Evolutionary conservation across 768 basidiomycete species (phyloP), one percentile per base, ranked within the genome.

Genomic region (Panaeolus papilionaceus): DNA sequence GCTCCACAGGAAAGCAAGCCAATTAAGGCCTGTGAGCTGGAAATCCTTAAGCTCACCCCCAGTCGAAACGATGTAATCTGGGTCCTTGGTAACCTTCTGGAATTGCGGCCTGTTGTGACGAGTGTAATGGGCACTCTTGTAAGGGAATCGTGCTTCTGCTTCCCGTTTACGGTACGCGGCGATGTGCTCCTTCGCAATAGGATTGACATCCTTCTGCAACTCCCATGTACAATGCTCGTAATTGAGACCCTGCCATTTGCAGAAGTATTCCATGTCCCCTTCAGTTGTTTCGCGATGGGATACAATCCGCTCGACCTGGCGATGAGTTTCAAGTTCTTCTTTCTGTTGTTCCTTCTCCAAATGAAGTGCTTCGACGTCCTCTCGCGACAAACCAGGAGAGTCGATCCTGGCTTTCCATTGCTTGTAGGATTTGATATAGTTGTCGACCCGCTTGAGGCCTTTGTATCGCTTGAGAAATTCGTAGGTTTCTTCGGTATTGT

Each of bases 401-500:
- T 83, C 80, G 37, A 92, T 83, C 61, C 88, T 87, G 28, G 86
- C 82, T 70, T 92, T 88, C 82, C 93, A 95, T 0, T 76, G 72
- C 75, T 92, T 93, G 81, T 92, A 93, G 39, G 88, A 87, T 76
- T 96, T 97, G 87, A 99, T 98, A 79, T 99, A 99, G 80, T 99
- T 99, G 81, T 99, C 98, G 69, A 99, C 94, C 63, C 96, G 93
- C 79, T 99, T 99, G 72, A 98, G 85, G 33, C 98, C 98, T 76
- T 91, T 93, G 87, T 92, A 99, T 28, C 92, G 89, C 79, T 97
- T 98, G 67, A 99, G 83, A 79, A 97, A 98, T 75, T 95, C 91
- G 82, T 98, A 98, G 16, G 91, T 91, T 80, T 99, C 98, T 76
- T 99, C 97, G n/a, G 98, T 99, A 75, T 99, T 98, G 83, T 99